phyloP scores from a whole-genome alignment of 495 filamentous ascomycete genomes.

The Xylaria intraflava region DNA sequence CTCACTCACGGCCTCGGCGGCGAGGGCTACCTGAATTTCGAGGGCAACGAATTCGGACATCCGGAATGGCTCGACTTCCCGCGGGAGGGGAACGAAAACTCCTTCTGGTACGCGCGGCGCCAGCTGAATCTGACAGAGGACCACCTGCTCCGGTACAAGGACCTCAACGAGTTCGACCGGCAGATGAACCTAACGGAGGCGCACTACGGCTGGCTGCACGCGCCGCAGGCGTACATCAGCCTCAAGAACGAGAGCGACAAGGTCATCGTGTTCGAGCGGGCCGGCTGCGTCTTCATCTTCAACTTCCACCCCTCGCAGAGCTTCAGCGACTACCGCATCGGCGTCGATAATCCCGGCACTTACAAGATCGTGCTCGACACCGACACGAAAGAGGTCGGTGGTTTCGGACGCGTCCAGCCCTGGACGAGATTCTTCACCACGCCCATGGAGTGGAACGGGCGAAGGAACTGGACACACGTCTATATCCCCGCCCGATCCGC shows the following conservation, averaged over 20 bases:
- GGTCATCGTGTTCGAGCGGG: constrained; percentile 92
- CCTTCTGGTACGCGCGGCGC: constrained; percentile 92
- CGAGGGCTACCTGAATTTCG: constrained; percentile 97
- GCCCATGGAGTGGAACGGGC: constrained; percentile 76
- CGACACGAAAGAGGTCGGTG: constrained; percentile 72
- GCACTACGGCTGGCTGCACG: constrained; percentile 89
- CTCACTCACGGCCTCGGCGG: constrained; percentile 91
- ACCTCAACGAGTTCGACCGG: constrained; percentile 90
- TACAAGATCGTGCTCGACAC: constrained; percentile 84
- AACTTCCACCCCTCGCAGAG: constrained; percentile 88
- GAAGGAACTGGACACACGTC: constrained; percentile 84
- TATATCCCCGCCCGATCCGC: constrained; percentile 85
- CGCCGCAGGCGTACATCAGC: constrained; percentile 80
- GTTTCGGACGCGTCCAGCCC: constrained; percentile 67
- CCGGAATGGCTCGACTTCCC: constrained; percentile 99
- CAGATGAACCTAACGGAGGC: constrained; percentile 81
- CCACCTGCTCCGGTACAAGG: constrained; percentile 74
- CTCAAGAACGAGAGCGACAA: constrained; percentile 94
- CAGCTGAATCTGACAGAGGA: constrained; percentile 94
- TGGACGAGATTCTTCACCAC: constrained; percentile 85
- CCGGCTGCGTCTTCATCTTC: constrained; percentile 85
- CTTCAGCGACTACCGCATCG: constrained; percentile 89
- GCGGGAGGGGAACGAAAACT: constrained; percentile 87
- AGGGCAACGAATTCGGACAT: constrained; percentile 98
- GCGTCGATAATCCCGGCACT: constrained; percentile 74